Base-by-base conservation (phyloP, 352 stramenopile species). In the Pythium dissimile region DNA sequence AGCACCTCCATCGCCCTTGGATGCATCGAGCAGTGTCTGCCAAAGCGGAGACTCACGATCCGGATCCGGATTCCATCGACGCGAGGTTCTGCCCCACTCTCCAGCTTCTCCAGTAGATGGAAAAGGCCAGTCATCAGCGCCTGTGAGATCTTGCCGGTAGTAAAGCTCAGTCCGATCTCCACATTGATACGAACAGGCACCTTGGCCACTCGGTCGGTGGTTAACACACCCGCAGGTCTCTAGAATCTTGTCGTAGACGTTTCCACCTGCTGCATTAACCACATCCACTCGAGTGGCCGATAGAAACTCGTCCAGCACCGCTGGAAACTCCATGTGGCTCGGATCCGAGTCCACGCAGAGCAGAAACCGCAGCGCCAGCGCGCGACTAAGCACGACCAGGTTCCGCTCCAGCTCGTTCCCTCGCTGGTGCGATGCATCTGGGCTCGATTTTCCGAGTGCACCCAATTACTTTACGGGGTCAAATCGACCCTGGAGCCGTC, bases 161-260 rank as follows among this genome's bases (percentile, higher is more conserved):
- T 48, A 18, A 61, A 61, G 1, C 44, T 48, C 15, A 61, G 44
- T 5, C 54, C 54, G 15, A 61, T 24, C 24, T 61, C 54, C 8
- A 61, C 54, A 7, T 39, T 32, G 20, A 54, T 23, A 13, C 24
- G 24, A 10, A 5, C 39, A 52, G 27, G 24, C 16, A 4, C 12
- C 15, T 27, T 30, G 23, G 18, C 13, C n/a, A 26, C 23, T 26
- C 20, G 11, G n/a, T 11, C 4, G 23, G 20, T 4, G 6, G 20
- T 27, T 27, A n/a, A 11, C 15, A 6, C 12, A 16, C 6, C 45
- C 24, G 18, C 12, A 52, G 26, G 8, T 27, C 1, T 27, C 34
- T 16, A 41, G 34, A 20, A 41, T 16, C 20, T 41, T 23, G 5
- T 54, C 47, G 16, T 20, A 37, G n/a, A 13, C 21, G 5, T 47